These are phyloP conservation scores for Poa pratensis DNA, from an alignment of 176 grass and related monocot genomes.

Conservation along the genomic window DNA sequence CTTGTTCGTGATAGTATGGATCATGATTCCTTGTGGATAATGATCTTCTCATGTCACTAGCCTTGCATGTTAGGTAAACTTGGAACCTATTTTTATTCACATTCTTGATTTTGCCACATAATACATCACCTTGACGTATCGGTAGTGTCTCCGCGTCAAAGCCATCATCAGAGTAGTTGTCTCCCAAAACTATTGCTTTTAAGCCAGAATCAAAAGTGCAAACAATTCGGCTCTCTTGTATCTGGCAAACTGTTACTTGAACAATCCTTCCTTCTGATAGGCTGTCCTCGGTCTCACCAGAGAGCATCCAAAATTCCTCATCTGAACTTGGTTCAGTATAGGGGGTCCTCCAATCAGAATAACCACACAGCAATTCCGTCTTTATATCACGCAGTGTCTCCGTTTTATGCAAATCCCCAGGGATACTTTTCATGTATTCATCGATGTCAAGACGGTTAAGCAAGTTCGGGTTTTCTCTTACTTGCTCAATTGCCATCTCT, in stretches of 20 bases:
- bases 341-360: constrained; percentile 63
- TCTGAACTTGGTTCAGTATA: constrained; percentile 75
- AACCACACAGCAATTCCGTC: constrained; percentile 67
- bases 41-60: constrained; percentile 66
- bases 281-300: constrained; percentile 90
- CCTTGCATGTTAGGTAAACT: constrained; percentile 81
- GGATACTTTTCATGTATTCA: constrained; percentile 74
- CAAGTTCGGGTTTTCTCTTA: constrained; percentile 47
- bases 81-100: constrained; percentile 82
- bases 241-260: constrained; percentile 76
- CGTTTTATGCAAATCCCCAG: constrained; percentile 53
- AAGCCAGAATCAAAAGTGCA: constrained; percentile 94
- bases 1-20: constrained; percentile 76
- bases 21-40: constrained; percentile 55
- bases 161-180: constrained; percentile 82
- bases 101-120: constrained; percentile 81
- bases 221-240: constrained; percentile 82
- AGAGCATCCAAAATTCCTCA: constrained; percentile 93
- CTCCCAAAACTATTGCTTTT: constrained; percentile 76
- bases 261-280: constrained; percentile 96
- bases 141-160: constrained; percentile 61
- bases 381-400: constrained; percentile 69
- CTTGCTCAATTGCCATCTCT: constrained; percentile 87
- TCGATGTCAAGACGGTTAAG: constrained; percentile 55
- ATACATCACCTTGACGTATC: constrained; percentile 80